Evolutionary conservation across 495 filamentous ascomycete species (phyloP).

Genomic region (Aspergillus homomorphus): DNA sequence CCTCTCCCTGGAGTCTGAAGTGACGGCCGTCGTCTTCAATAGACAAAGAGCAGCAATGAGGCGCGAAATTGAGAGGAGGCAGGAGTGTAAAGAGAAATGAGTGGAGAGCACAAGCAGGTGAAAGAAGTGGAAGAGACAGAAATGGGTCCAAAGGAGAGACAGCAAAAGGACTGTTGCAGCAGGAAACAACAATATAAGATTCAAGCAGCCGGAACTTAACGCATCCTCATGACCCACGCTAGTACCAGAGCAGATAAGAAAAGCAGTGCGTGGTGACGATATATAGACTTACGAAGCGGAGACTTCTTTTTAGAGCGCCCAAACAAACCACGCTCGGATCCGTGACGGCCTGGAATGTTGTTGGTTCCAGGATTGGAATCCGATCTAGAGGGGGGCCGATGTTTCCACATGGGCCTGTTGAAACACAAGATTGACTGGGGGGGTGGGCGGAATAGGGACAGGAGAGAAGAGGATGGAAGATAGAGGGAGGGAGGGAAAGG

Average conservation of each 20-base stretch:
- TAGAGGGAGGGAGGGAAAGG: constrained; percentile 17
- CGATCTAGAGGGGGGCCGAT: constrained; percentile 44
- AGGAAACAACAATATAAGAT: constrained; percentile 12
- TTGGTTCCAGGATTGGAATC: constrained; percentile 41
- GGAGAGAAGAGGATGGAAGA: constrained; percentile 3
- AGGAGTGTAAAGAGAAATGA: constrained; percentile 8
- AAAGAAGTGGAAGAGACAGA: constrained; percentile 11
- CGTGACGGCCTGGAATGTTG: constrained; percentile 22
- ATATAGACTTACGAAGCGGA: constrained; percentile 30
- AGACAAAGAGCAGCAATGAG: background rate
- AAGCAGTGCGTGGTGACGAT: background rate
- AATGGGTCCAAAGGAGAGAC: constrained; percentile 4
- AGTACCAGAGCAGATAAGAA: constrained; percentile 20
- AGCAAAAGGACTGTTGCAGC: background rate
- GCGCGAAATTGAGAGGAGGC: background rate
- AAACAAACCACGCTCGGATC: constrained; percentile 39
- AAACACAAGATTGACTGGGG: constrained; percentile 22
- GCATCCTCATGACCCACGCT: constrained; percentile 18
- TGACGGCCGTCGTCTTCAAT: background rate
- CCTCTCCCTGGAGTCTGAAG: constrained; percentile 14
- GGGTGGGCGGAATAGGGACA: constrained; percentile 19
- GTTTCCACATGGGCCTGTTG: constrained; percentile 45
- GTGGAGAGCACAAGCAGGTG: constrained; percentile 2
- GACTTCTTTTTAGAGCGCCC: constrained; percentile 41
- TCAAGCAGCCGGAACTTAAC: constrained; percentile 6